Evolutionary conservation across 2,329 filamentous ascomycete genomes (phyloP), one percentile per base, ranked within the genome.

Genomic region (Fonsecaea multimorphosa): DNA sequence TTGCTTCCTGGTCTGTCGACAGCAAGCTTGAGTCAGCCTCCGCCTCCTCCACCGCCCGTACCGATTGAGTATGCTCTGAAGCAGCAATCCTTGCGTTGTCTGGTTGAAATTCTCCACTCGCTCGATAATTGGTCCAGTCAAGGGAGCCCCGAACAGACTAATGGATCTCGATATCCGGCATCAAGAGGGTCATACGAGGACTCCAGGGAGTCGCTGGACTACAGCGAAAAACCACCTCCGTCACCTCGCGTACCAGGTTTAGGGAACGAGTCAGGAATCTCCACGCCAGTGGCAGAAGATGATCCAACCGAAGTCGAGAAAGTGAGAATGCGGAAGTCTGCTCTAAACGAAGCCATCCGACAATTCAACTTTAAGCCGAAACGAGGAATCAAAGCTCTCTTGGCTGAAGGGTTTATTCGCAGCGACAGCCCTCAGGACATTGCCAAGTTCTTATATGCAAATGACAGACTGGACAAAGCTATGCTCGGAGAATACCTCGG

Each of bases 351-450:
- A 72, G 94, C 91, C 1, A 90, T 97, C 61, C 88, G 89, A 57
- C 90, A 92, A 68, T 99, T 99, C 84, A 99, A 99, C 77, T 97
- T 94, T 83, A 99, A 99, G 77, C 93, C 96, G 0, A 99, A 99
- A 78, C 88, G 91, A 65, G 96, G 95, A 5, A 87, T 99, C 74
- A 97, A 97, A 76, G 80, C 90, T 16, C 80, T 99, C 19, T 76
- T 98, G 12, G 85, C 91, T 29, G 91, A 96, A 69, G 92, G 92
- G 0, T 97, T 99, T 76, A 97, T 99, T 65, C 80, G 86, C 1
- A 94, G 90, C 62, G 87, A 93, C 60, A 86, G 83, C 6, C 90
- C 95, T 0, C 83, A 89, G 64, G 92, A 97, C 70, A 92, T 99
- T 73, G 95, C 93, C 16, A 83, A 79, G 19, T 99, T 99, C 76